Evolutionary conservation across 108 stramenopile species (phyloP).

Genomic region (Aurantiochytrium sp.): DNA sequence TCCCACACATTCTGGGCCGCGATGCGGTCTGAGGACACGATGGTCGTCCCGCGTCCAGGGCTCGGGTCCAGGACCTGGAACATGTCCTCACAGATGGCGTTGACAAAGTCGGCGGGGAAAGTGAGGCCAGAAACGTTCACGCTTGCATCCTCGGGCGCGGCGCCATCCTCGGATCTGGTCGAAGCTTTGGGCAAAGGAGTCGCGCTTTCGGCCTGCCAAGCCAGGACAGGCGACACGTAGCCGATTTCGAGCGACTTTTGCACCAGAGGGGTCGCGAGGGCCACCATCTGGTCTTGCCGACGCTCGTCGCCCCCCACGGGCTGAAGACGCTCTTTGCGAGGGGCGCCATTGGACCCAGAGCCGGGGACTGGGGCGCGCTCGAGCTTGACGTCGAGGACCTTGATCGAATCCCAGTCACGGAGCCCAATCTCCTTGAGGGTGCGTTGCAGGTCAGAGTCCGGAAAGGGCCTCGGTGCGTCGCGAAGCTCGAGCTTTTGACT

Average conservation of each 20-base stretch:
- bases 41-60: not conserved
- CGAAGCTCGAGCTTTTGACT: not conserved
- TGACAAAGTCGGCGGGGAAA: not conserved
- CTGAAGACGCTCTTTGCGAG: not conserved
- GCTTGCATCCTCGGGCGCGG: too few species aligned
- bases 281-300: not conserved
- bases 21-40: not conserved
- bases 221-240: not conserved
- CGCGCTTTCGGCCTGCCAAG: too few species aligned
- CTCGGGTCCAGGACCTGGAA: not conserved
- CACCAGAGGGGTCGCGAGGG: not conserved
- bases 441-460: not conserved
- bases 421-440: not conserved
- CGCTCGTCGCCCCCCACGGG: not conserved
- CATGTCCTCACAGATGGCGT: not conserved
- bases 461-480: not conserved
- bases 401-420: constrained; percentile 1
- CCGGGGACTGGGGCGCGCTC: not conserved
- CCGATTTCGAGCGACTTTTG: not conserved
- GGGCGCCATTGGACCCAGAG: not conserved
- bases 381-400: constrained; percentile 24
- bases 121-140: not conserved
- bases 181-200: too few species aligned
- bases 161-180: too few species aligned
- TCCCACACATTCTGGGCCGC: not conserved